Conservation (phyloP, 1,139 yeast species). For the Meyerozyma smithsonii region DNA sequence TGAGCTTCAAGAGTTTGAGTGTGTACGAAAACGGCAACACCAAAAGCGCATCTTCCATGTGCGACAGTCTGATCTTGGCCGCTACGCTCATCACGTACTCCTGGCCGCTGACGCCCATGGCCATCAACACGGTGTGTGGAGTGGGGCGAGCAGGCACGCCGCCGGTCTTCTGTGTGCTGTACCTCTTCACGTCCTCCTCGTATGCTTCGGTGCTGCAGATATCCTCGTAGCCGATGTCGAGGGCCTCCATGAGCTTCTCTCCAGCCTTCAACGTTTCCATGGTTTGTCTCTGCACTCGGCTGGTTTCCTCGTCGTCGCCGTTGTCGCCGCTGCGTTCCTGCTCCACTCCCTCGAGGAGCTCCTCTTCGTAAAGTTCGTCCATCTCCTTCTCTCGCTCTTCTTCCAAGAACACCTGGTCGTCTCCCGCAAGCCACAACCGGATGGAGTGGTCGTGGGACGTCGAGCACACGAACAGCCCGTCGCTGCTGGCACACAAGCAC, state of each 20-base stretch:
- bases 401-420: conserved; percentile 89
- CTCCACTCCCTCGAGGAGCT: conserved; percentile 65
- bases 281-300: conserved; percentile 76
- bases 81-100: conserved; percentile 73
- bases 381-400: conserved; percentile 95
- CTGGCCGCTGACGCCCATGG: conserved; percentile 68
- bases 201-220: conserved; percentile 55
- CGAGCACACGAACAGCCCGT: conserved; percentile 73
- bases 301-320: conserved; percentile 53
- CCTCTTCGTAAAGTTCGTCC: conserved; percentile 84
- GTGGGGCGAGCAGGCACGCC: conserved; percentile 55
- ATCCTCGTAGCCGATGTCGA: conserved; percentile 77
- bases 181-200: conserved; percentile 28
- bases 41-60: conserved; percentile 85
- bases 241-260: conserved; percentile 87
- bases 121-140: conserved; percentile 64
- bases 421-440: conserved; percentile 86
- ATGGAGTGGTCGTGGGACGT: conserved; percentile 93
- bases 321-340: conserved; percentile 40
- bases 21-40: conserved; percentile 89
- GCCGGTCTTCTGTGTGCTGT: conserved; percentile 31
- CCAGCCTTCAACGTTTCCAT: conserved; percentile 93
- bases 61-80: conserved; percentile 69
- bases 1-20: conserved; percentile 61
- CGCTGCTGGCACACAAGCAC: conserved; percentile 73